Evolutionary conservation across 768 basidiomycete genomes (phyloP), one percentile per base, ranked within the genome.

Genomic region (Hortiboletus flavorubellus): DNA sequence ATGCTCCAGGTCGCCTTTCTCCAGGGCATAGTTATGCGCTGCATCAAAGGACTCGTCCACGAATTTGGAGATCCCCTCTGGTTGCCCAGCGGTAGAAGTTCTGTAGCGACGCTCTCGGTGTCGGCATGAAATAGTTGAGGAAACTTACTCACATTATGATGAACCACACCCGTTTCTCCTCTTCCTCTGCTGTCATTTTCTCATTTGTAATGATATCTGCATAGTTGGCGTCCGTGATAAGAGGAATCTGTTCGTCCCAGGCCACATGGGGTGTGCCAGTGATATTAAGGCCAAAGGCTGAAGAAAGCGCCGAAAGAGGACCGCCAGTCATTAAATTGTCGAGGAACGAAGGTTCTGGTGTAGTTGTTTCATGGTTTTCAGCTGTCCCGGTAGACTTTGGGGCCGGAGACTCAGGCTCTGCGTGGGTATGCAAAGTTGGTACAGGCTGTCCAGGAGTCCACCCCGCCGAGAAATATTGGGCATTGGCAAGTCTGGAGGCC

Each of bases 211-310:
- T 80, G 47, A 89, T 34, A 30, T 89, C 84, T 29, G 80, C 73
- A 66, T 81, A 94, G 69, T 91, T 94, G 46, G 85, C 78, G 70
- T 95, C 93, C 48, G 87, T 91, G 70, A 96, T 83, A 37, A 93
- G 74, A 26, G 86, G 82, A 39, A 95, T 80, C 30, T 90, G 81
- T 11, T 75, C 71, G 63, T 92, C 89, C 90, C 89, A 93, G 46
- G 62, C 54, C 8, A 69, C 64, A 34, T 64, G 68, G 41, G 73
- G 46, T 39, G 63, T 72, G 61, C 86, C 84, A 2, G 85, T 83
- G 59, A 91, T 73, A 66, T 93, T 92, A 29, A 93, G 67, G n/a
- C 90, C 91, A 35, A 82, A 63, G 51, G 77, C 75, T 11, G 73
- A 68, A 61, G 89, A 78, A 12, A 91, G 56, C 1, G 74, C 74